Percentiles rank a stretch among this genome's conserved stretches.
Evolutionary conservation across 2,329 filamentous ascomycete genomes (phyloP).

Genomic region (Pseudogymnoascus sp.): DNA sequence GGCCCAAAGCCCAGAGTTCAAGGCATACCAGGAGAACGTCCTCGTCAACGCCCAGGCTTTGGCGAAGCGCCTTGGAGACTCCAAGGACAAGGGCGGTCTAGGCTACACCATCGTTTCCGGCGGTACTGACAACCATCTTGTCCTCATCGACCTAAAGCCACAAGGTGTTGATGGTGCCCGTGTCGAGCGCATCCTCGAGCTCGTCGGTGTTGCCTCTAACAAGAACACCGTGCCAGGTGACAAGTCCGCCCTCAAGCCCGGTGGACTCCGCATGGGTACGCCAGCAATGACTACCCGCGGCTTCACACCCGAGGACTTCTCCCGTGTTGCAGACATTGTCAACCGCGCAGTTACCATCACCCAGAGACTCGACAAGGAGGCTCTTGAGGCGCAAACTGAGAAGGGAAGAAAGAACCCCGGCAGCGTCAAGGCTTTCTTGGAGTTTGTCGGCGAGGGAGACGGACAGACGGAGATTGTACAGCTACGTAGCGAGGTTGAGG

Average conservation of each 20-base stretch:
- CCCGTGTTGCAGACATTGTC: constrained; percentile 75
- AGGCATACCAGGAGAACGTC: constrained; percentile 83
- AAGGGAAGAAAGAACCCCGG: constrained; percentile 57
- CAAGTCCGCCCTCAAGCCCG: constrained; percentile 84
- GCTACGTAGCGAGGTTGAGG: constrained; percentile 64
- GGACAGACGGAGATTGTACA: constrained; percentile 63
- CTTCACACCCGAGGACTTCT: constrained; percentile 84
- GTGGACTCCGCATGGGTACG: constrained; percentile 87
- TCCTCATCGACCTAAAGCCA: constrained; percentile 84
- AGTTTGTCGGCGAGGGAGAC: constrained; percentile 59
- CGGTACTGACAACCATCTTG: constrained; percentile 95
- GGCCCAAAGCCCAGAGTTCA: constrained; percentile 81
- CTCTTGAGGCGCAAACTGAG: constrained; percentile 59
- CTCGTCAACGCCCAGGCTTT: constrained; percentile 86
- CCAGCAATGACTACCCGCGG: constrained; percentile 97
- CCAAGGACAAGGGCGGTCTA: constrained; percentile 66
- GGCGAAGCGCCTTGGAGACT: constrained; percentile 55
- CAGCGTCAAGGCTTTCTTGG: constrained; percentile 58
- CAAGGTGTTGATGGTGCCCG: constrained; percentile 81
- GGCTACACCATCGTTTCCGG: constrained; percentile 87
- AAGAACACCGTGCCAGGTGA: constrained; percentile 98
- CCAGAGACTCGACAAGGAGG: constrained; percentile 64
- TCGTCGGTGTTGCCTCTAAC: constrained; percentile 94
- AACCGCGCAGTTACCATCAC: constrained; percentile 76
- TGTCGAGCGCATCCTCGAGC: constrained; percentile 82